phyloP scores from a whole-genome alignment of 352 stramenopile genomes.

The Globisporangium iwayamae region DNA sequence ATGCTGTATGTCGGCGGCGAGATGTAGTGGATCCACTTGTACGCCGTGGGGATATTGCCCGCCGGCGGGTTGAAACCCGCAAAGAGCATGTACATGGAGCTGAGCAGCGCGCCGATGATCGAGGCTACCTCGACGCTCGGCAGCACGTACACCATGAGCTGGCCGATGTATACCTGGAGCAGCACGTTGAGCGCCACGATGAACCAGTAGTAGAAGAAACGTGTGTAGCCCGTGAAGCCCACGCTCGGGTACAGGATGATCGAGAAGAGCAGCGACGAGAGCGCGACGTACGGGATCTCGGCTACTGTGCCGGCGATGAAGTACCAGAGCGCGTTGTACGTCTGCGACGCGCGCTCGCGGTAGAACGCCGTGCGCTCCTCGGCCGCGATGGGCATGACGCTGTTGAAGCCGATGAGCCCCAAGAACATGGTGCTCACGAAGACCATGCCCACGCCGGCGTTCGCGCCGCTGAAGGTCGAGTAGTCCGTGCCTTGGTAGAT shows the following conservation, averaged over 20 bases:
- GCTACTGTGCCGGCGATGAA: slow-evolving; percentile 71
- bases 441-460: slow-evolving; percentile 63
- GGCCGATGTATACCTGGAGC: slow-evolving; percentile 45
- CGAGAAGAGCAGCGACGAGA: slow-evolving; percentile 32
- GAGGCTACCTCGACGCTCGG: slow-evolving; percentile 42
- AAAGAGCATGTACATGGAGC: slow-evolving; percentile 61
- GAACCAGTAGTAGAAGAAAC: slow-evolving; percentile 45
- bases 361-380: slow-evolving; percentile 91
- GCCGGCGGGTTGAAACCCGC: slow-evolving; percentile 44
- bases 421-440: slow-evolving; percentile 85
- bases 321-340: slow-evolving; percentile 87
- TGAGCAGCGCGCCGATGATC: slow-evolving; percentile 41
- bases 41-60: slow-evolving; percentile 34
- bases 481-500: slow-evolving; percentile 68
- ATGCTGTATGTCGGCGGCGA: slow-evolving; percentile 45
- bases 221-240: slow-evolving; percentile 30
- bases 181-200: slow-evolving; percentile 41
- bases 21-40: slow-evolving; percentile 63
- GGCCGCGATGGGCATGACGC: slow-evolving; percentile 70
- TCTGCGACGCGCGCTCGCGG: slow-evolving; percentile 86
- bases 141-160: slow-evolving; percentile 43
- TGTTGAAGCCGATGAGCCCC: slow-evolving; percentile 76
- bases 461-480: slow-evolving; percentile 36
- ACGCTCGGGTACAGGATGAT: slow-evolving; percentile 45
- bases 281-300: slow-evolving; percentile 66